Evolutionary conservation across 768 basidiomycete genomes (phyloP).

Genomic region (Podaxis sp.): DNA sequence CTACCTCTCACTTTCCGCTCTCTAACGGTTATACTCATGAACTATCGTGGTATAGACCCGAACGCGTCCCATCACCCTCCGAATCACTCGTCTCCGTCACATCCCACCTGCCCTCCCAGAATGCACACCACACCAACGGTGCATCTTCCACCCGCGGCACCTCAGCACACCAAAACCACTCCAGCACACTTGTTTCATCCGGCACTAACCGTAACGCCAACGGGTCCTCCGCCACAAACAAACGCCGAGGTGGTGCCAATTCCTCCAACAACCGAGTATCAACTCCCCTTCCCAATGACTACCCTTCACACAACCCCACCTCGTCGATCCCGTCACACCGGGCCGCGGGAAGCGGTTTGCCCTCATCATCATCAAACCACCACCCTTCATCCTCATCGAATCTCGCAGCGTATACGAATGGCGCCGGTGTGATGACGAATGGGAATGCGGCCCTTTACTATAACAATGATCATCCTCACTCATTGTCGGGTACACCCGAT

Average conservation of each 20-base stretch:
- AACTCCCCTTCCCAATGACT: slow-evolving; percentile 36
- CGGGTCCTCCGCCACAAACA: slow-evolving; percentile 26
- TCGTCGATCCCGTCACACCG: slow-evolving; percentile 29
- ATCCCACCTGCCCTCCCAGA: slow-evolving; percentile 51
- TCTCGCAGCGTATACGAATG: slow-evolving; percentile 10
- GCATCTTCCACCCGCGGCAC: slow-evolving; percentile 20
- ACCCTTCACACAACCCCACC: slow-evolving; percentile 20
- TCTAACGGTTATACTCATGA: not conserved
- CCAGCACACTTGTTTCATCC: not conserved
- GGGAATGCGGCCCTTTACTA: slow-evolving; percentile 22
- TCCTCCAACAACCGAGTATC: slow-evolving; percentile 37
- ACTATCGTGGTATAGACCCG: slow-evolving; percentile 35
- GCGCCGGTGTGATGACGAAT: slow-evolving; percentile 17
- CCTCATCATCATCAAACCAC: slow-evolving; percentile 16
- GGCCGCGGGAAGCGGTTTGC: slow-evolving; percentile 14
- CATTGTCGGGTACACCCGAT: slow-evolving; percentile 36
- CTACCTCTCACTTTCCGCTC: slow-evolving; percentile 6
- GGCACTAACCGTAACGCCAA: slow-evolving; percentile 8
- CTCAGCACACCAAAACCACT: slow-evolving; percentile 13
- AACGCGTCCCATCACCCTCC: slow-evolving; percentile 65
- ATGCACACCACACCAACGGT: slow-evolving; percentile 23
- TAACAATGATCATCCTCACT: slow-evolving; percentile 36
- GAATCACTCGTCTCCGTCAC: slow-evolving; percentile 71
- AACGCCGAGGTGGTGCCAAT: slow-evolving; percentile 35
- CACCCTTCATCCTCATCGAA: slow-evolving; percentile 21